Evolutionary conservation across 768 basidiomycete genomes (phyloP).

Genomic region (Clavulina sp.): DNA sequence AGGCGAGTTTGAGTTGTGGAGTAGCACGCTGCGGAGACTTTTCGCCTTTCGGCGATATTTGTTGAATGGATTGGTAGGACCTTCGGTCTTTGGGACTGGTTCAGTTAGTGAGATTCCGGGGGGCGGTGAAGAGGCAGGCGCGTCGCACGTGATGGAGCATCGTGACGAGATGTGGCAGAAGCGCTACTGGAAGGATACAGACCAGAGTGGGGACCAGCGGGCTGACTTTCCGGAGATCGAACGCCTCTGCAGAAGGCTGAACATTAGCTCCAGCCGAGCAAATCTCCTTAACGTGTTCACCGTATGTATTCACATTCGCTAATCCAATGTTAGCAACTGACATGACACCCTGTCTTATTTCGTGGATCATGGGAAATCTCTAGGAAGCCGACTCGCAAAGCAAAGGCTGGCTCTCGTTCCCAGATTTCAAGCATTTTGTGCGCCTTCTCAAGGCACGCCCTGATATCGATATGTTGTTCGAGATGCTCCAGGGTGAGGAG

Average conservation of each 20-base stretch:
- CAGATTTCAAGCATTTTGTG: conserved; percentile 67
- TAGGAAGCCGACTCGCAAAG: conserved; percentile 46
- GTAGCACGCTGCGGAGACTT: conserved; percentile 43
- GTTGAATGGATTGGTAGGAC: conserved; percentile 43
- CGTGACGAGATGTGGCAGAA: conserved; percentile 60
- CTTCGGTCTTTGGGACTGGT: too few relatives aligned
- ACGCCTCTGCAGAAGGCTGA: conserved; percentile 50
- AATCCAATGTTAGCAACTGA: not conserved
- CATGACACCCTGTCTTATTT: not conserved
- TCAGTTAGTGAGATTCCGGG: too few relatives aligned
- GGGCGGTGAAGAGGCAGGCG: too few relatives aligned
- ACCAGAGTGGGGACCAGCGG: conserved; percentile 40
- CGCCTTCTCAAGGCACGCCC: conserved; percentile 68
- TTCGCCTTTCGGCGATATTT: conserved; percentile 49
- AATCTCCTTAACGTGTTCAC: conserved; percentile 30
- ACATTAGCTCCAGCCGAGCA: conserved; percentile 37
- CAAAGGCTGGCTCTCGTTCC: conserved; percentile 50
- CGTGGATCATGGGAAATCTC: not conserved
- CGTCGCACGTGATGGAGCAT: conserved; percentile 31
- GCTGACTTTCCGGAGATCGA: conserved; percentile 58
- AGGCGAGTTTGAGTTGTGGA: conserved; percentile 47
- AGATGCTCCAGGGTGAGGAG: conserved; percentile 12
- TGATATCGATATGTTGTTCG: conserved; percentile 56
- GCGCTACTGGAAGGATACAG: conserved; percentile 65
- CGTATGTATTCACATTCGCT: conserved; percentile 2